A percentile compares a stretch with the other conserved stretches of the same genome.
Conservation (phyloP, 352 stramenopile genomes). For the Phytopythium mirpurense region DNA sequence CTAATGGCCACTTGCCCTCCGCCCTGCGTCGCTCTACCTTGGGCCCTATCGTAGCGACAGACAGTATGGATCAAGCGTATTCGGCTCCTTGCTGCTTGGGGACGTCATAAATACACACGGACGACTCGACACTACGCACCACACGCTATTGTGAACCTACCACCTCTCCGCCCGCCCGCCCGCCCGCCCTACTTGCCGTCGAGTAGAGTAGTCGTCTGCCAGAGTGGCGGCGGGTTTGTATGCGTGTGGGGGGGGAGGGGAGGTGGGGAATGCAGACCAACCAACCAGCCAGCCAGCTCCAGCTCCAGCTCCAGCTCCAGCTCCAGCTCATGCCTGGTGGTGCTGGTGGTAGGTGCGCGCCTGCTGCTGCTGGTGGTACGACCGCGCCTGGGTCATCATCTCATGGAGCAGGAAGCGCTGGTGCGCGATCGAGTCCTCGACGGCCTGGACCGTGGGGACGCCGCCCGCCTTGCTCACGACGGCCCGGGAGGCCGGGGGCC, state of each 20-base stretch:
- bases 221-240: too few species aligned
- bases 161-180: neutral
- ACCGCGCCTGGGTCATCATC: slow-evolving; percentile 57
- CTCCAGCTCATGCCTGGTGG: neutral
- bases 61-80: too few species aligned
- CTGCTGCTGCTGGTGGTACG: slow-evolving; percentile 26
- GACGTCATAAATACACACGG: neutral
- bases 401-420: slow-evolving; percentile 55
- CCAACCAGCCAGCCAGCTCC: too few species aligned
- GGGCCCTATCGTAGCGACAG: too few species aligned
- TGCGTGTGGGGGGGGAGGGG: too few species aligned
- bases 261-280: too few species aligned
- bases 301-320: too few species aligned
- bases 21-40: too few species aligned
- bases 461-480: slow-evolving; percentile 8
- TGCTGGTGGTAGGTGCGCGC: slow-evolving; percentile 8
- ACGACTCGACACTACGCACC: neutral
- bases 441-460: slow-evolving; percentile 23
- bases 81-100: too few species aligned
- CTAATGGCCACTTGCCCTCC: too few species aligned
- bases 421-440: slow-evolving; percentile 64
- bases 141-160: neutral
- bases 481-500: slow-evolving; percentile 1
- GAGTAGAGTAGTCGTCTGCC: too few species aligned
- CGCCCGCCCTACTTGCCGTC: neutral